Evolutionary conservation across 2,329 filamentous ascomycete genomes (phyloP).

Genomic region (Elsinoe australis): DNA sequence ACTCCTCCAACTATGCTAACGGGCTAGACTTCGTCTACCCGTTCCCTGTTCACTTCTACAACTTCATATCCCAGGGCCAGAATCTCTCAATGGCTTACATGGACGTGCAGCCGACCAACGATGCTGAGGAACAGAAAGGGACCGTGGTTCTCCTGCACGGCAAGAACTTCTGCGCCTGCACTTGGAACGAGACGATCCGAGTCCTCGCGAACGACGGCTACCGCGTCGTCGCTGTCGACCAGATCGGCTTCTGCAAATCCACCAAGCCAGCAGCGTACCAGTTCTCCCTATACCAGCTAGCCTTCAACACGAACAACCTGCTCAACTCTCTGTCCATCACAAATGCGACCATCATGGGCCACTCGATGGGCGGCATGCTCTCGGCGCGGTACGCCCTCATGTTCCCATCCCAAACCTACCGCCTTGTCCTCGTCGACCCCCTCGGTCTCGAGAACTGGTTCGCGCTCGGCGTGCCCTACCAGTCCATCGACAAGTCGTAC

Average conservation of each 20-base stretch:
- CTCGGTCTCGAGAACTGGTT: constrained; percentile 5
- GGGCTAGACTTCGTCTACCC: constrained; percentile 4
- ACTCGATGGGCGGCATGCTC: constrained; percentile 7
- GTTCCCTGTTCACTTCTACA: constrained; percentile 4
- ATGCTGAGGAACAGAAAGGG: not conserved
- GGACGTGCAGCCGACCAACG: not conserved
- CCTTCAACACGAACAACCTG: not conserved
- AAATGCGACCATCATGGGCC: constrained; percentile 1
- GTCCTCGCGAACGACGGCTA: not conserved
- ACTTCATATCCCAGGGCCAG: constrained; percentile 1
- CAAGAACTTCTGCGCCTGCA: constrained; percentile 9
- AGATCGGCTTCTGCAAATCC: constrained; percentile 7
- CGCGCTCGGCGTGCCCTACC: constrained; percentile 1
- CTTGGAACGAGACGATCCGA: constrained; percentile 1
- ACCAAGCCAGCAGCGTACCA: constrained; percentile 2
- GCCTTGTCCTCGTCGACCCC: not conserved
- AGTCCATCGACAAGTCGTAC: constrained; percentile 15
- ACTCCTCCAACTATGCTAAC: not conserved
- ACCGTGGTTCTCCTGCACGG: constrained; percentile 4
- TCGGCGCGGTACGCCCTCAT: not conserved
- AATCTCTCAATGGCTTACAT: constrained; percentile 9
- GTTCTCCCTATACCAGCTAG: constrained; percentile 3
- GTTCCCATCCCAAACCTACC: not conserved
- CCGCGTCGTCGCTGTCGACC: constrained; percentile 2
- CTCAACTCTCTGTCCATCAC: not conserved